Percentiles rank a stretch among this genome's conserved stretches.
phyloP scores from a whole-genome alignment of 176 grass and related monocot species.

The Aegilops tauschii region DNA sequence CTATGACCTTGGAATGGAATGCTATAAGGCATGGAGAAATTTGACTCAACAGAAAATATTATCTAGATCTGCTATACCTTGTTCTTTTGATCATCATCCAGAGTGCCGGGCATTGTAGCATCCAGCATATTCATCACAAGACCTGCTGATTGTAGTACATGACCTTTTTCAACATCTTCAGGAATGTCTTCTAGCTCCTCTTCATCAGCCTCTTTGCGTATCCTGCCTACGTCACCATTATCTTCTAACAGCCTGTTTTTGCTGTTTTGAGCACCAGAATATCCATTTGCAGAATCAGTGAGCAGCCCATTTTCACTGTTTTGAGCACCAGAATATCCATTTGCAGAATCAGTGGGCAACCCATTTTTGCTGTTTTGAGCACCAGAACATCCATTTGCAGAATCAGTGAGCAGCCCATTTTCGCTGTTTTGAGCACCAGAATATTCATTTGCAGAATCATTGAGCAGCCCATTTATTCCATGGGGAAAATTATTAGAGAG shows the following conservation, averaged over 20 bases:
- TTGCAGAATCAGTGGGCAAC: too few relatives aligned
- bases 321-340: too few relatives aligned
- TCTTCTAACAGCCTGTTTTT: not conserved
- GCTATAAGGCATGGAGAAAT: not conserved
- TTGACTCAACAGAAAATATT: not conserved
- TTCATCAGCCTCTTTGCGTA: conserved; percentile 28
- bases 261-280: too few relatives aligned
- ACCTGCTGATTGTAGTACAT: conserved; percentile 69
- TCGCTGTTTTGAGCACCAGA: conserved; percentile 42
- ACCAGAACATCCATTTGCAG: not conserved
- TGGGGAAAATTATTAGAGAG: conserved; percentile 35
- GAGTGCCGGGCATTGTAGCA: conserved; percentile 79
- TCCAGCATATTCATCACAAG: conserved; percentile 92
- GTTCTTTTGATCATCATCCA: conserved; percentile 79
- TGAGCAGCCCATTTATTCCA: conserved; percentile 60
- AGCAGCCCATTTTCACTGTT: too few relatives aligned
- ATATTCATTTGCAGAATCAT: conserved; percentile 48
- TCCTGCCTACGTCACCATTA: conserved; percentile 16
- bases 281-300: too few relatives aligned
- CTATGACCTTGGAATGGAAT: not conserved
- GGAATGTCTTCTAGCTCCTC: conserved; percentile 32
- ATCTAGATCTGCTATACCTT: conserved; percentile 41
- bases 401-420: not conserved
- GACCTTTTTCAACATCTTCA: conserved; percentile 64
- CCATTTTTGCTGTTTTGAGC: conserved; percentile 38